Evolutionary conservation across 225 moss, liverwort and hornwort species (phyloP), one percentile per base, ranked within the genome.

Genomic region (Takakia lepidozioides): DNA sequence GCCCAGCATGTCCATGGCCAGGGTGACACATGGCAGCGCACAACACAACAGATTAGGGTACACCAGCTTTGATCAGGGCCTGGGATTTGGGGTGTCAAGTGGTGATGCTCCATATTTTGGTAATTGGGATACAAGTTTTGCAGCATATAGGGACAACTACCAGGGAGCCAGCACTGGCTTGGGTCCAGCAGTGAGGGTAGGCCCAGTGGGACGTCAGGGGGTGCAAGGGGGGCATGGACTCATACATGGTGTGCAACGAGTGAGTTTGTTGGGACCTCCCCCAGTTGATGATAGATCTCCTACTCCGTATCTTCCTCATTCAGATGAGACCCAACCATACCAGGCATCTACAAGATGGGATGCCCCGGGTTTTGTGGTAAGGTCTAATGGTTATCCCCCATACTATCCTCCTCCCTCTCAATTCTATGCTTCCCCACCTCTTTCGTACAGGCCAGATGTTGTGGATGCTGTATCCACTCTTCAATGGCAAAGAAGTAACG

Each of bases 101-200:
- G 55, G 55, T 52, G 27, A 22, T 62, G 58, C 50, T 25, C 38
- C 50, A 58, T 37, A 61, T 13, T 57, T 52, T 54, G 13, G 47
- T 4, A 20, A 52, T 32, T 6, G 32, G 8, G 11, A 6, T 11
- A 32, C 32, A 32, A 11, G 32, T 11, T 32, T 7, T 7, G 11
- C 32, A 32, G 32, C 8, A 7, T 32, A 49, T 35, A 27, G 49
- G 27, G 58, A 66, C 36, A 38, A 48, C 21, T 36, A 36, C 17
- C 60, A 35, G 20, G 47, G 38, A 52, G 27, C 55, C 29, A 50
- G 65, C 14, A 56, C 66, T 66, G 73, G 78, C 25, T 46, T 63
- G 19, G 25, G 67, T 49, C 53, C 65, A 36, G 57, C 68, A 24
- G 38, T 28, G 7, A 68, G 64, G 29, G 59, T 51, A 34, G 61